Evolutionary conservation across 352 stramenopile genomes (phyloP).

Genomic region (Lagenidium giganteum): DNA sequence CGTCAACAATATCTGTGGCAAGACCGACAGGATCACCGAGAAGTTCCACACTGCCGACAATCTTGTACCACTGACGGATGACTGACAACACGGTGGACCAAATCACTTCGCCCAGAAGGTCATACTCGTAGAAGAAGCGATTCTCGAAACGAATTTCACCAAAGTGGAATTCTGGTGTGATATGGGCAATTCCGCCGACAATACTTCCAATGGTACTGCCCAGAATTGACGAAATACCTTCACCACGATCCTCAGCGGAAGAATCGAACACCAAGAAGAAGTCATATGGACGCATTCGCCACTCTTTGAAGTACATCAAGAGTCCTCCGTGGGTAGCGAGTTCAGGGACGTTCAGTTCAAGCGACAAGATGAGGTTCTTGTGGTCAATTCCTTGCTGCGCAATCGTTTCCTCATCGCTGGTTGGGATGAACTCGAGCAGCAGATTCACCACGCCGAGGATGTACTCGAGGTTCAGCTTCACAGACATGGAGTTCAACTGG

Average conservation of each 20-base stretch:
- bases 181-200: slow-evolving; percentile 81
- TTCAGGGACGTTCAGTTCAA: slow-evolving; percentile 51
- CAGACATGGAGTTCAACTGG: slow-evolving; percentile 54
- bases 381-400: slow-evolving; percentile 55
- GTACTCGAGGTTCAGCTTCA: slow-evolving; percentile 84
- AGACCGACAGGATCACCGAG: slow-evolving; percentile 80
- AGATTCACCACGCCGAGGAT: slow-evolving; percentile 63
- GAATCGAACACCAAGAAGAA: slow-evolving; percentile 86
- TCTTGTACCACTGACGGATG: slow-evolving; percentile 86
- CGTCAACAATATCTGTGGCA: slow-evolving; percentile 81
- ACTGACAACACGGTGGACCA: slow-evolving; percentile 69
- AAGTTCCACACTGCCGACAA: slow-evolving; percentile 82
- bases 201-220: slow-evolving; percentile 82
- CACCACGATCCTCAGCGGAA: slow-evolving; percentile 63
- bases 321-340: slow-evolving; percentile 35
- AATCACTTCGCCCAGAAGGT: slow-evolving; percentile 71
- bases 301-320: slow-evolving; percentile 84
- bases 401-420: slow-evolving; percentile 59
- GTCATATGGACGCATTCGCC: slow-evolving; percentile 59
- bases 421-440: slow-evolving; percentile 68
- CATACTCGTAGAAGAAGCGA: slow-evolving; percentile 84
- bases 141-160: slow-evolving; percentile 66
- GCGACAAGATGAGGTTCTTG: slow-evolving; percentile 47
- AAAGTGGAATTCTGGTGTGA: slow-evolving; percentile 81
- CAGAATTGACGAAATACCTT: slow-evolving; percentile 78